Evolutionary conservation across 441 rosid species (phyloP).

Genomic region (Francoa sonchifolia): DNA sequence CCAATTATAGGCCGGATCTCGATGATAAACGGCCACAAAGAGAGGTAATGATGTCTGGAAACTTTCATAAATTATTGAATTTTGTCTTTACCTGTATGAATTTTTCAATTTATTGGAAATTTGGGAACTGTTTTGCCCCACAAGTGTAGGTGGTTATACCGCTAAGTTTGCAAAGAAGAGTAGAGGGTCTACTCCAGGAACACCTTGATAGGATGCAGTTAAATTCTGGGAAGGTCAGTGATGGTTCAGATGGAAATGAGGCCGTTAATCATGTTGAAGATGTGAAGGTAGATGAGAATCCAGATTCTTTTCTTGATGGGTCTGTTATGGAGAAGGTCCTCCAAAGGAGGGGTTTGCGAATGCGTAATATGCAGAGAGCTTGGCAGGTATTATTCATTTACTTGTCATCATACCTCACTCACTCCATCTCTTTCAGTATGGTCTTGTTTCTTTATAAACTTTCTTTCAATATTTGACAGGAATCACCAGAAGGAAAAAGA

Average conservation of each 20-base stretch:
- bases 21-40: conserved; percentile 98
- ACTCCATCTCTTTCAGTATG: neutral
- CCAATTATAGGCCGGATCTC: conserved; percentile 92
- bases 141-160: conserved; percentile 66
- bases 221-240: conserved; percentile 30
- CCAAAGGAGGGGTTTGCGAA: conserved; percentile 77
- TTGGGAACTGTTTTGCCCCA: conserved; percentile 8
- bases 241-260: conserved; percentile 21
- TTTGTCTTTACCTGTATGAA: neutral
- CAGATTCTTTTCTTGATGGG: conserved; percentile 51
- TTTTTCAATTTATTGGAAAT: conserved; percentile 7
- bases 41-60: conserved; percentile 45
- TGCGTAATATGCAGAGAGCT: conserved; percentile 87
- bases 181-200: conserved; percentile 86
- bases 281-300: conserved; percentile 29
- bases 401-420: neutral
- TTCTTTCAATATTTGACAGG: conserved; percentile 25
- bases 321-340: conserved; percentile 96
- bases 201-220: conserved; percentile 70
- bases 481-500: conserved; percentile 79
- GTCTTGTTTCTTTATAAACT: neutral
- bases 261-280: conserved; percentile 34
- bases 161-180: conserved; percentile 82
- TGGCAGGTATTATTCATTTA: conserved; percentile 51
- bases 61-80: conserved; percentile 2